Evolutionary conservation across 2,329 filamentous ascomycete genomes (phyloP).

Genomic region (Aspergillus ibericus): DNA sequence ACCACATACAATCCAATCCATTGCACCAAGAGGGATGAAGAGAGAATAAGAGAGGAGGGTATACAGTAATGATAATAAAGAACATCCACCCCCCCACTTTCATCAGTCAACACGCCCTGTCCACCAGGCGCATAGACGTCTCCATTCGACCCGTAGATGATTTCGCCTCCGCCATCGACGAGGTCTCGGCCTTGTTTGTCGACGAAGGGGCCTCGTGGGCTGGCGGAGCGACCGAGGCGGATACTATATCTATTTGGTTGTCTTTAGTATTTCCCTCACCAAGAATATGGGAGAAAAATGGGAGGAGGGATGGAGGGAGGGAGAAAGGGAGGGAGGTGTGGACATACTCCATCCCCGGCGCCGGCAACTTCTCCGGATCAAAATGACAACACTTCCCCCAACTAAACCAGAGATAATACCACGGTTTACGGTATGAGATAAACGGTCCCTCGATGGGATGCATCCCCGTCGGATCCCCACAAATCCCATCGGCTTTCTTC

Average conservation of each 20-base stretch:
- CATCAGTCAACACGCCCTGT: slow-evolving; percentile 57
- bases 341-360: slow-evolving; percentile 52
- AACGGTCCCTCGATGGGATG: slow-evolving; percentile 36
- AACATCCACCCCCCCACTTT: slow-evolving; percentile 45
- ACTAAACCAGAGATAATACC: slow-evolving; percentile 39
- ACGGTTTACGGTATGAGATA: slow-evolving; percentile 29
- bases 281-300: neutral
- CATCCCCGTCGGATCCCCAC: slow-evolving; percentile 30
- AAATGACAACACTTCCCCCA: slow-evolving; percentile 36
- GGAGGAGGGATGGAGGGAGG: neutral
- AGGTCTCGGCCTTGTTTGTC: slow-evolving; percentile 57
- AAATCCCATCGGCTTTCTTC: slow-evolving; percentile 25
- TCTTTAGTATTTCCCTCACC: slow-evolving; percentile 48
- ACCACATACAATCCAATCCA: neutral
- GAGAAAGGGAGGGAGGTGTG: neutral
- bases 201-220: slow-evolving; percentile 55
- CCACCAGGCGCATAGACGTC: slow-evolving; percentile 66
- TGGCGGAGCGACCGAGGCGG: slow-evolving; percentile 60
- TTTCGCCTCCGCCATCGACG: slow-evolving; percentile 58
- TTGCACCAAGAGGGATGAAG: neutral
- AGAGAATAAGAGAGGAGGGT: neutral
- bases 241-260: slow-evolving; percentile 57
- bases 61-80: slow-evolving; percentile 39
- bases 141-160: slow-evolving; percentile 60
- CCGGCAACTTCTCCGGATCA: slow-evolving; percentile 40